These are phyloP conservation scores for Discostella stelligera DNA, from an alignment of 352 stramenopile species.

Conservation along the genomic window DNA sequence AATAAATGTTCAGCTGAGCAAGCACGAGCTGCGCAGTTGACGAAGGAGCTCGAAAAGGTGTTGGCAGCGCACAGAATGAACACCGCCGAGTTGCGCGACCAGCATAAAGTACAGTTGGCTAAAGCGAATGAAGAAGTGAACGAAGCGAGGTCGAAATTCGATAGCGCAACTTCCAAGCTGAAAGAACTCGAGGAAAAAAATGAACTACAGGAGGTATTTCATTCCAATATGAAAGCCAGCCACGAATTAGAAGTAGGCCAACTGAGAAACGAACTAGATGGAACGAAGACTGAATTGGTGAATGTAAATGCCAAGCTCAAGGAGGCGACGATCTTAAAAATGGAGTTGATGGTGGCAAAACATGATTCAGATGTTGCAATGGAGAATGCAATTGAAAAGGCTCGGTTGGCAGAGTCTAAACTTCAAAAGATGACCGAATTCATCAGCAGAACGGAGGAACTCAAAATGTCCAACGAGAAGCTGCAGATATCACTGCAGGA, in stretches of 20 bases:
- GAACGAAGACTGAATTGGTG: constrained; percentile 13
- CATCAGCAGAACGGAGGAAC: constrained; percentile 34
- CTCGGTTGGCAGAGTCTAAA: constrained; percentile 19
- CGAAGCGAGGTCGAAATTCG: constrained; percentile 10
- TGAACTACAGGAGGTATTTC: constrained; percentile 6
- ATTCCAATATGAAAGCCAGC: constrained; percentile 15
- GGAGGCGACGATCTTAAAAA: constrained; percentile 34
- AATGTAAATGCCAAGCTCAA: constrained; percentile 33
- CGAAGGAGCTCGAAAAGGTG: constrained; percentile 14
- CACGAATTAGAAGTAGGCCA: constrained; percentile 25
- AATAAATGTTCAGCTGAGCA: constrained; percentile 14
- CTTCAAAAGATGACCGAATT: constrained; percentile 44
- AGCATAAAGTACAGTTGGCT: constrained; percentile 20
- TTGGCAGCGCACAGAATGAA: constrained; percentile 6
- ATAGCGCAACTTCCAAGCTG: constrained; percentile 22
- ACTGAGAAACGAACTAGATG: constrained; percentile 14
- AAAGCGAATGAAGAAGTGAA: constrained; percentile 16
- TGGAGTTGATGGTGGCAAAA: constrained; percentile 43
- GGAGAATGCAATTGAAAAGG: constrained; percentile 35
- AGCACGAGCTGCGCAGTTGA: constrained; percentile 8
- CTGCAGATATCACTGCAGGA: constrained; percentile 46
- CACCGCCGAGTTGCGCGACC: constrained; percentile 19
- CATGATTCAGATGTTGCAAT: constrained; percentile 37
- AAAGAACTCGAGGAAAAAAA: constrained; percentile 13
- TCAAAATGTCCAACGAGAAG: constrained; percentile 46